Evolutionary conservation across 345 rosid species (phyloP).

Genomic region (Gossypium rotundifolium): DNA sequence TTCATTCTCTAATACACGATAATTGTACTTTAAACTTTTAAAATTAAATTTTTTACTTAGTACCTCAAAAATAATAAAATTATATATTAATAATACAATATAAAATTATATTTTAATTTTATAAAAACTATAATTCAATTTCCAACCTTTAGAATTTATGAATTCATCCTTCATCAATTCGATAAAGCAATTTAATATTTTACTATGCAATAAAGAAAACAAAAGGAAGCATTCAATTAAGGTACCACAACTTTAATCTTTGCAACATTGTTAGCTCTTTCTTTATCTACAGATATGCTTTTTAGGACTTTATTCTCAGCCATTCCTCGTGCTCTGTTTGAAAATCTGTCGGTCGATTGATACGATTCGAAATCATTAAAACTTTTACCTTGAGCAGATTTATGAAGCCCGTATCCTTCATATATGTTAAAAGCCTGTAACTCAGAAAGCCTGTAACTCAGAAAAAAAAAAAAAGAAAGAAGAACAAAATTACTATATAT

Average conservation of each 20-base stretch:
- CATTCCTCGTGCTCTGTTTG: not conserved
- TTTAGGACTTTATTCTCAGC: not conserved
- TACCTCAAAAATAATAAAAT: too few species aligned
- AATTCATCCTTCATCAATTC: not conserved
- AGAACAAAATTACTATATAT: not conserved
- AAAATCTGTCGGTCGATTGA: not conserved
- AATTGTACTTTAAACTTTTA: too few species aligned
- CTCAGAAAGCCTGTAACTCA: not conserved
- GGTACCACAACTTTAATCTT: conserved; percentile 1
- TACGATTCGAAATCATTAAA: not conserved
- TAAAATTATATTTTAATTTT: too few species aligned
- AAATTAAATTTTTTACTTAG: too few species aligned
- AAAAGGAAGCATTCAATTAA: not conserved
- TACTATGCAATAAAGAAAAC: not conserved
- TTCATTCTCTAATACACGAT: too few species aligned
- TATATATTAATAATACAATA: too few species aligned
- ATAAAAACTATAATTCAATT: too few species aligned
- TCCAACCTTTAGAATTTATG: too few species aligned
- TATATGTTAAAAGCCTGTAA: not conserved
- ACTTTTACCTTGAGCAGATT: too few species aligned
- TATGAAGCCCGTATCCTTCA: not conserved
- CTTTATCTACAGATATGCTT: not conserved
- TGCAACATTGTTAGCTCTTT: not conserved
- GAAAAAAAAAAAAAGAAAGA: not conserved
- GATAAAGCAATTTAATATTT: not conserved